A percentile compares a stretch with the other conserved stretches of the same genome.
phyloP scores from a whole-genome alignment of 2,329 filamentous ascomycete genomes.

The Aspergillus fructus region DNA sequence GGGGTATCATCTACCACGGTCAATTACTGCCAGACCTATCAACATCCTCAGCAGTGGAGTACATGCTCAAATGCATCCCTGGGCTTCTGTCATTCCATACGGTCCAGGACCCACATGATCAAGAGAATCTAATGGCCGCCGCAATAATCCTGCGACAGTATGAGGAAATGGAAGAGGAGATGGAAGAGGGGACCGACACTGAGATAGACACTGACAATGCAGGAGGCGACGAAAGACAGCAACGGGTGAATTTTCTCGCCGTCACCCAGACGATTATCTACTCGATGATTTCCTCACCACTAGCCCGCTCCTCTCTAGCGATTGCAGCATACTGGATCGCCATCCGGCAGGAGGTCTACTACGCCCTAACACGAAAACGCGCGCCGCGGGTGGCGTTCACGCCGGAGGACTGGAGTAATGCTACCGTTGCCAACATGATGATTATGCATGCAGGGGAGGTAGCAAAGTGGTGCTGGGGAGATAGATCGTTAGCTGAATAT shows the following conservation, averaged over 20 bases:
- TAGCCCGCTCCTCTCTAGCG: conserved; percentile 16
- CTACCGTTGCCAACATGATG: conserved; percentile 17
- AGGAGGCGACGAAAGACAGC: not conserved
- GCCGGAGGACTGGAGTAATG: conserved; percentile 6
- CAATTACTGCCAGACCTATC: conserved; percentile 16
- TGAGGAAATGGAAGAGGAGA: conserved; percentile 28
- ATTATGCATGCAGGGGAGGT: conserved; percentile 22
- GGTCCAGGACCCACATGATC: conserved; percentile 15
- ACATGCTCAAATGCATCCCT: conserved; percentile 24
- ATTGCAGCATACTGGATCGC: conserved; percentile 26
- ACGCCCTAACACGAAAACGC: conserved; percentile 20
- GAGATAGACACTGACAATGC: conserved; percentile 1
- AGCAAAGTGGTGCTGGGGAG: conserved; percentile 22
- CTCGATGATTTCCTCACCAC: conserved; percentile 19
- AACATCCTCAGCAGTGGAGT: conserved; percentile 21
- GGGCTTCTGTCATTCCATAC: conserved; percentile 20
- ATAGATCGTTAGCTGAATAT: conserved; percentile 13
- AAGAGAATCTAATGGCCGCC: conserved; percentile 28
- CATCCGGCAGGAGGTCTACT: conserved; percentile 27
- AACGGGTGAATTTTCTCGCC: conserved; percentile 21
- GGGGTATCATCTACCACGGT: conserved; percentile 15
- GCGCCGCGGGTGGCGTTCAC: conserved; percentile 16
- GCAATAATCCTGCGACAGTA: conserved; percentile 27
- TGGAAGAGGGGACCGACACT: conserved; percentile 24
- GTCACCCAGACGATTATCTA: conserved; percentile 26